Conservation (phyloP, 2,329 filamentous ascomycete genomes). For the Talaromyces sp. region DNA sequence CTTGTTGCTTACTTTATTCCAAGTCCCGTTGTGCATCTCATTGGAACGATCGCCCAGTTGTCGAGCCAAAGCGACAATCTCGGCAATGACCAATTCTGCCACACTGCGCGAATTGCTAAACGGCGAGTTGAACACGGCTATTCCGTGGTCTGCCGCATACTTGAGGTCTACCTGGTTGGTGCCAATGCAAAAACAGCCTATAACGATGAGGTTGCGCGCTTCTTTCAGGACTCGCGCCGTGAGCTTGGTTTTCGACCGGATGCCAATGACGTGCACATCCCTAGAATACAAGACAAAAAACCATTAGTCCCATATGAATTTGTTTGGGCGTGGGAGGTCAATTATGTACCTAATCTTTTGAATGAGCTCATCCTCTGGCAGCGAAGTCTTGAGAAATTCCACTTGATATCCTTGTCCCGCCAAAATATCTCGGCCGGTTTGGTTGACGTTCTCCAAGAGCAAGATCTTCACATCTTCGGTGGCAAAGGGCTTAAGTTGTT, state of each 20-base stretch:
- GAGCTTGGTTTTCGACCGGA: slow-evolving; percentile 95
- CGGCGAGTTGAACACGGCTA: slow-evolving; percentile 97
- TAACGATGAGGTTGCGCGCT: slow-evolving; percentile 89
- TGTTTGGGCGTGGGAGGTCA: neutral
- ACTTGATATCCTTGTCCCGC: slow-evolving; percentile 89
- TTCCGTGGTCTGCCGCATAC: slow-evolving; percentile 51
- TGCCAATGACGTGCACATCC: slow-evolving; percentile 94
- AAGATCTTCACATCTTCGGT: slow-evolving; percentile 95
- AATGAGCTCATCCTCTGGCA: slow-evolving; percentile 89
- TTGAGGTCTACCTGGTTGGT: slow-evolving; percentile 57
- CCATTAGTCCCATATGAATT: slow-evolving; percentile 8
- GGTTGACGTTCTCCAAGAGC: slow-evolving; percentile 91
- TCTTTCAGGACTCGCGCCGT: slow-evolving; percentile 76
- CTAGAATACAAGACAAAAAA: slow-evolving; percentile 40
- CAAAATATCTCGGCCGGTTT: slow-evolving; percentile 79
- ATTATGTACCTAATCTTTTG: slow-evolving; percentile 79
- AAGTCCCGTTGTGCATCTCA: slow-evolving; percentile 89
- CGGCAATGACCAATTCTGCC: slow-evolving; percentile 88
- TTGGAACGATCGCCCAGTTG: slow-evolving; percentile 89
- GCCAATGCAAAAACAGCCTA: slow-evolving; percentile 98
- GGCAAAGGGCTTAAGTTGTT: slow-evolving; percentile 90
- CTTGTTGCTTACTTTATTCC: slow-evolving; percentile 95
- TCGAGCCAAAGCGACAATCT: slow-evolving; percentile 86
- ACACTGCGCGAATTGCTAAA: slow-evolving; percentile 98
- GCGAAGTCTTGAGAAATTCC: slow-evolving; percentile 79